These are phyloP conservation scores for Porogramme epimiltina DNA, from an alignment of 1,284 basidiomycete genomes.

Conservation along the genomic window DNA sequence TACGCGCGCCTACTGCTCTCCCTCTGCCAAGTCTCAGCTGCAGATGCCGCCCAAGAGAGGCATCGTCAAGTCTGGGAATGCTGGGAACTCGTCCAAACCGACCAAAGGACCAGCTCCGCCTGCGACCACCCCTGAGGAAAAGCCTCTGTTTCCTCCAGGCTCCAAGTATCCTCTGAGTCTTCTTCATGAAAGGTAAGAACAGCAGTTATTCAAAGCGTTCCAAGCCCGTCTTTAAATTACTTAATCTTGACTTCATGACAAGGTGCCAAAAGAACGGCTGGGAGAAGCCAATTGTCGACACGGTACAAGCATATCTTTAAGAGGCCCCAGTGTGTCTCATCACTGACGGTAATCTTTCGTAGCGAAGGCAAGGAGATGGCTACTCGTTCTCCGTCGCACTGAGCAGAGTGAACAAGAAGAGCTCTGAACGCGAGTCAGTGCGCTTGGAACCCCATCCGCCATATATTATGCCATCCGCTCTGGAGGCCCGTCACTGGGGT, in stretches of 20 bases:
- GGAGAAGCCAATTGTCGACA: constrained; percentile 78
- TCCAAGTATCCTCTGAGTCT: constrained; percentile 81
- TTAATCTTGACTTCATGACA: not conserved
- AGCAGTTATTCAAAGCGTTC: too few relatives aligned
- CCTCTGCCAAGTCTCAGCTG: constrained; percentile 1
- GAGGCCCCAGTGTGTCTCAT: not conserved
- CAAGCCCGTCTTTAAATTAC: not conserved
- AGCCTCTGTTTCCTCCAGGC: constrained; percentile 76
- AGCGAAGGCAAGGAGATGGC: constrained; percentile 51
- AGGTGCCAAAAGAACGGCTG: constrained; percentile 87
- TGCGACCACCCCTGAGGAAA: constrained; percentile 35
- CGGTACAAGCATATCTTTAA: constrained; percentile 46
- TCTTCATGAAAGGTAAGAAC: constrained; percentile 69
- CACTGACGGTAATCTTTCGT: constrained; percentile 25
- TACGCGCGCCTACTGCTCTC: constrained; percentile 7
- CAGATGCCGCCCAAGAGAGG: constrained; percentile 73
- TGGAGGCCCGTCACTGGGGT: constrained; percentile 86
- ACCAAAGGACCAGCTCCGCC: constrained; percentile 32
- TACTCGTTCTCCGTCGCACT: constrained; percentile 69
- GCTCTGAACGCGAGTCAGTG: constrained; percentile 69
- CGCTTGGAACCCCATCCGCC: constrained; percentile 73
- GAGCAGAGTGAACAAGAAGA: constrained; percentile 68
- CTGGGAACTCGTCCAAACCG: constrained; percentile 77
- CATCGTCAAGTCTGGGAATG: constrained; percentile 85
- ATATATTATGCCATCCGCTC: constrained; percentile 57